These are phyloP conservation scores for Colletotrichum sp. DNA, from an alignment of 2,329 filamentous ascomycete species.

Conservation along the genomic window DNA sequence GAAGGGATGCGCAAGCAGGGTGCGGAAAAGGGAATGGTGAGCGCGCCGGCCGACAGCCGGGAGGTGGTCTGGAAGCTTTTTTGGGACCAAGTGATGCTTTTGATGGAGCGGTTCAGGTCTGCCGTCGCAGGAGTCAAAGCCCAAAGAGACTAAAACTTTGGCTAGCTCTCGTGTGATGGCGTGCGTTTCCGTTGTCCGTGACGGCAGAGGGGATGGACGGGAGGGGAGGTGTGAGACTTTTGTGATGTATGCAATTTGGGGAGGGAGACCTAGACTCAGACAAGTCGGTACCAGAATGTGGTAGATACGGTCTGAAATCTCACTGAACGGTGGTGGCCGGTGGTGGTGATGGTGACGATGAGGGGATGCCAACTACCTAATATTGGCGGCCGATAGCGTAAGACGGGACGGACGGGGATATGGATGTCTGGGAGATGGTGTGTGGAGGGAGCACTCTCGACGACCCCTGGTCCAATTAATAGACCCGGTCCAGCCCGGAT, in stretches of 20 bases:
- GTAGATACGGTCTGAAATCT: background rate
- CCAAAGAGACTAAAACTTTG: background rate
- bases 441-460: slow-evolving; percentile 13
- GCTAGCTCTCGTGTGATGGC: background rate
- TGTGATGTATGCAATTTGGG: background rate
- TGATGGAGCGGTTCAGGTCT: slow-evolving; percentile 14
- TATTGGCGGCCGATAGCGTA: slow-evolving; percentile 10
- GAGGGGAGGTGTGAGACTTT: background rate
- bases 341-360: background rate
- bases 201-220: background rate
- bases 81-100: slow-evolving; percentile 8
- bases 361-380: slow-evolving; percentile 9
- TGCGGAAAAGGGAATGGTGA: background rate
- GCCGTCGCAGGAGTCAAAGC: slow-evolving; percentile 11
- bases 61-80: slow-evolving; percentile 11
- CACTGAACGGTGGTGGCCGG: background rate
- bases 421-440: slow-evolving; percentile 18
- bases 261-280: background rate
- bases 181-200: background rate
- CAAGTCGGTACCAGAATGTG: background rate
- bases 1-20: background rate
- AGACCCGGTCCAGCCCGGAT: slow-evolving; percentile 15
- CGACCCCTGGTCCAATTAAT: slow-evolving; percentile 13
- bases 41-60: slow-evolving; percentile 4
- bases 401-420: slow-evolving; percentile 18